Percentiles rank a stretch among this genome's conserved stretches.
These are phyloP conservation scores for Ustilago tritici DNA, from an alignment of 1,284 basidiomycete species.

Conservation along the genomic window DNA sequence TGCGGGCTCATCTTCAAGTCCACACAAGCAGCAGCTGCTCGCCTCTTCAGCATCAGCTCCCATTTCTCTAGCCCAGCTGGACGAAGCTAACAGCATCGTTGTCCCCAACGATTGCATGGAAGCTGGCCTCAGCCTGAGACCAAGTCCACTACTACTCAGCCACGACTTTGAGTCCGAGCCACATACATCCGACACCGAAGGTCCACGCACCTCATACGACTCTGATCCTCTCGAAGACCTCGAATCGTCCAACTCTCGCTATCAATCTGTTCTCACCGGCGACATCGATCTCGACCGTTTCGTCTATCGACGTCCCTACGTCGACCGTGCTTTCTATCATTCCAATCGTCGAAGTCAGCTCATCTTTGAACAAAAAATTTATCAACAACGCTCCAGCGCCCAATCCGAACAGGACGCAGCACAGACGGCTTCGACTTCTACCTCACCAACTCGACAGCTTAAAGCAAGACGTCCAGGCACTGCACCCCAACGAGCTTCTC, in stretches of 20 bases:
- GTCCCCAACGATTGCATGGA: constrained; percentile 51
- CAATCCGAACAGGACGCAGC: neutral
- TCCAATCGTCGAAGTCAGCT: constrained; percentile 46
- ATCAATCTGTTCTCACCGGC: constrained; percentile 27
- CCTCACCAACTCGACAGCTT: constrained; percentile 7
- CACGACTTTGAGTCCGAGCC: constrained; percentile 17
- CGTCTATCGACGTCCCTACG: constrained; percentile 37
- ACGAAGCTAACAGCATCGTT: constrained; percentile 22
- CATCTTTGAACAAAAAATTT: constrained; percentile 46
- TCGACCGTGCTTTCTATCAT: constrained; percentile 31
- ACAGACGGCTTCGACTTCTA: neutral
- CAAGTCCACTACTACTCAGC: constrained; percentile 27
- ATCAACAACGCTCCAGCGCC: constrained; percentile 29
- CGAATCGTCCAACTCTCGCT: constrained; percentile 12
- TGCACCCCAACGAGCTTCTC: constrained; percentile 20
- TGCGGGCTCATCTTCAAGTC: constrained; percentile 4
- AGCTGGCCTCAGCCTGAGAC: constrained; percentile 43
- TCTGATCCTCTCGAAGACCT: constrained; percentile 3
- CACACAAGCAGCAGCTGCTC: neutral
- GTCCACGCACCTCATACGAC: constrained; percentile 3
- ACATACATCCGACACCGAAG: constrained; percentile 5
- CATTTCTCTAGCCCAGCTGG: constrained; percentile 4
- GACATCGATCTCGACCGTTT: constrained; percentile 28
- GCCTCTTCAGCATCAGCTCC: constrained; percentile 17
- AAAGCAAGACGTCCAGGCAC: constrained; percentile 31